Base-by-base conservation (phyloP, 2,329 filamentous ascomycete species). In the Xylaria sp. region DNA sequence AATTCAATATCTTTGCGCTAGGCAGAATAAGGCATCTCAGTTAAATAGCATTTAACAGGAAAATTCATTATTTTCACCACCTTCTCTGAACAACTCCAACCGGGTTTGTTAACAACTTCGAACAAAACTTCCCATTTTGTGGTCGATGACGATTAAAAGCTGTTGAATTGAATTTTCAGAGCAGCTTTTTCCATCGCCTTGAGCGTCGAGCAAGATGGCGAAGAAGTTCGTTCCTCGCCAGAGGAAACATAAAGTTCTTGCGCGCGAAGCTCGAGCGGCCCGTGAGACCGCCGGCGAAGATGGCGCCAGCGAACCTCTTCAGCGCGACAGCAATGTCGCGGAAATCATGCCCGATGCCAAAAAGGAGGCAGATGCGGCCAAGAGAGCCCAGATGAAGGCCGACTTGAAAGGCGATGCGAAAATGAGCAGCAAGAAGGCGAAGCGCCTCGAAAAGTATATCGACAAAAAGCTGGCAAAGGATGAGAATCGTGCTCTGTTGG, bases 391-490 rank as follows among this genome's bases (percentile, higher is more conserved):
- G 59, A 71, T 87, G 65, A 83, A 80, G 60, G 78, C 80, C 19
- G 79, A 86, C 63, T 69, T 87, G 58, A 76, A 74, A 58, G 72
- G 77, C 23, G 76, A 82, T 55, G 80, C 71, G 50, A 85, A 86
- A 68, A 78, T 86, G 70, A 86, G 78, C 68, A 78, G 83, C 61
- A 86, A 88, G 70, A 88, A 88, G 71, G 82, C 84, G 4, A 87
- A 88, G 75, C 79, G 85, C 1, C 71, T 88, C 46, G 85, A 87
- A 63, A 88, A 88, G 69, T 88, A 87, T 70, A 86, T 88, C 65
- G 92, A 97, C 69, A 94, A 83, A 60, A 99, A 99, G 80, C 79
- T 99, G 51, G 90, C 87, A 74, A 97, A 96, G 74, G 94, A 99
- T 71, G 93, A 97, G 74, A 96, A 91, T 69, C 80, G 90, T 34